Percentiles rank a stretch among this genome's conserved stretches.
Evolutionary conservation across 768 basidiomycete genomes (phyloP).

Genomic region (Xerocomus spinulosus): DNA sequence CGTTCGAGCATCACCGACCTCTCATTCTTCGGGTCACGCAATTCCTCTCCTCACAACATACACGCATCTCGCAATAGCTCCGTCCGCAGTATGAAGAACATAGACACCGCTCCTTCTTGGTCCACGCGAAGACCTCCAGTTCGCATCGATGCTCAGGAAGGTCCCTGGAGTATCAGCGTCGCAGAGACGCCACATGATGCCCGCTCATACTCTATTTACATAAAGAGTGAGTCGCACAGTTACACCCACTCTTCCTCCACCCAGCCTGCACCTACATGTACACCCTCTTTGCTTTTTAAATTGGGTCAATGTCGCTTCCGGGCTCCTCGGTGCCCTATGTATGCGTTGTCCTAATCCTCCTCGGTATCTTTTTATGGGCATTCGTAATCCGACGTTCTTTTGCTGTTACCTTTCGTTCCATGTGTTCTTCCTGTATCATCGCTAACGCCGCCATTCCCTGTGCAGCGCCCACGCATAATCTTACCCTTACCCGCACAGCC

Average conservation of each 20-base stretch:
- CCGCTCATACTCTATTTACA: conserved; percentile 70
- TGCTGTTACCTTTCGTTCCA: conserved; percentile 13
- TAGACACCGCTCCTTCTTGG: conserved; percentile 41
- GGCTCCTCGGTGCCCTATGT: conserved; percentile 21
- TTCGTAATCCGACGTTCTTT: conserved; percentile 13
- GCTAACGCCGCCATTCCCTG: conserved; percentile 28
- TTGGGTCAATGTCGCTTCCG: conserved; percentile 22
- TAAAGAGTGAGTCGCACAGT: conserved; percentile 68
- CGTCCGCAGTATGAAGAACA: conserved; percentile 39
- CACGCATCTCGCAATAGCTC: conserved; percentile 29
- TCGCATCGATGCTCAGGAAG: conserved; percentile 70
- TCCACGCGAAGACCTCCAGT: conserved; percentile 46
- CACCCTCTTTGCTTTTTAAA: conserved; percentile 18
- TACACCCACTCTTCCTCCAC: conserved; percentile 23
- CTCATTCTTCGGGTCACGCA: conserved; percentile 39
- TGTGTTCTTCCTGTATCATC: conserved; percentile 13
- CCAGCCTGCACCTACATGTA: conserved; percentile 15
- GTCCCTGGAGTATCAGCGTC: conserved; percentile 84
- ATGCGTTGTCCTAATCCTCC: conserved; percentile 14
- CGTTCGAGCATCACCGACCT: conserved; percentile 37
- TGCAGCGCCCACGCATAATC: conserved; percentile 82
- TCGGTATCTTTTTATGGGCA: conserved; percentile 12
- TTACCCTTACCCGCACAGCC: conserved; percentile 77
- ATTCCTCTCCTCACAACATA: conserved; percentile 28
- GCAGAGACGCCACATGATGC: conserved; percentile 79